A percentile compares a stretch with the other conserved stretches of the same genome.
These are phyloP conservation scores for Leccinellum luteum DNA, from an alignment of 768 basidiomycete genomes.

Conservation along the genomic window DNA sequence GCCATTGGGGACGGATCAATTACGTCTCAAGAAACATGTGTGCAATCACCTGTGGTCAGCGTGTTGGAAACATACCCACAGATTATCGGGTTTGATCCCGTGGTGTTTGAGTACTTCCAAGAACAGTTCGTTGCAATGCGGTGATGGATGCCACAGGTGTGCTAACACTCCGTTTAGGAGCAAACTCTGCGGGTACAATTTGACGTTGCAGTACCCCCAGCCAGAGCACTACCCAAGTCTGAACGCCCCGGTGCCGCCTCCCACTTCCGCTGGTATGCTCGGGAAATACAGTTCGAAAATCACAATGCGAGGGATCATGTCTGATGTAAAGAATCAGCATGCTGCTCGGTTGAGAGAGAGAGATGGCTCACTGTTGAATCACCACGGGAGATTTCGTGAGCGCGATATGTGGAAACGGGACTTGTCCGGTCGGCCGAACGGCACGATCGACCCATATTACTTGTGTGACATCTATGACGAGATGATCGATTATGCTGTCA, in stretches of 20 bases:
- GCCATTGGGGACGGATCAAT: slow-evolving; percentile 68
- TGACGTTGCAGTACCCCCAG: too few species aligned
- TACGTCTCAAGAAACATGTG: slow-evolving; percentile 46
- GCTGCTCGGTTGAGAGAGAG: slow-evolving; percentile 6
- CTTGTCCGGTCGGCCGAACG: slow-evolving; percentile 50
- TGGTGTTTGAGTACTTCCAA: slow-evolving; percentile 64
- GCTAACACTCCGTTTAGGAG: too few species aligned
- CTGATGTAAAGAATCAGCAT: slow-evolving; percentile 21
- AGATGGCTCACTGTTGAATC: slow-evolving; percentile 17
- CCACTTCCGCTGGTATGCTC: background rate
- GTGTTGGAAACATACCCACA: slow-evolving; percentile 75
- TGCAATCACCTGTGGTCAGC: slow-evolving; percentile 53
- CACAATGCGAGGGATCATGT: slow-evolving; percentile 8
- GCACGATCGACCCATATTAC: slow-evolving; percentile 59
- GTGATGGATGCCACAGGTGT: too few species aligned
- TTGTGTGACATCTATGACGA: slow-evolving; percentile 59
- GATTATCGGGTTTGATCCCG: slow-evolving; percentile 66
- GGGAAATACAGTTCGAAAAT: background rate
- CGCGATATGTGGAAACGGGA: slow-evolving; percentile 42
- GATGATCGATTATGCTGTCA: slow-evolving; percentile 67
- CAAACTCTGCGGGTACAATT: too few species aligned
- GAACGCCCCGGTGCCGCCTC: too few species aligned
- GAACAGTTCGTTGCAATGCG: slow-evolving; percentile 46
- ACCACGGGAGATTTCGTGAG: background rate
- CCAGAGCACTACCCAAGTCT: too few species aligned